A percentile compares a stretch with the other conserved stretches of the same genome.
phyloP scores from a whole-genome alignment of 1,139 yeast genomes.

The Suhomyces coccinellae region DNA sequence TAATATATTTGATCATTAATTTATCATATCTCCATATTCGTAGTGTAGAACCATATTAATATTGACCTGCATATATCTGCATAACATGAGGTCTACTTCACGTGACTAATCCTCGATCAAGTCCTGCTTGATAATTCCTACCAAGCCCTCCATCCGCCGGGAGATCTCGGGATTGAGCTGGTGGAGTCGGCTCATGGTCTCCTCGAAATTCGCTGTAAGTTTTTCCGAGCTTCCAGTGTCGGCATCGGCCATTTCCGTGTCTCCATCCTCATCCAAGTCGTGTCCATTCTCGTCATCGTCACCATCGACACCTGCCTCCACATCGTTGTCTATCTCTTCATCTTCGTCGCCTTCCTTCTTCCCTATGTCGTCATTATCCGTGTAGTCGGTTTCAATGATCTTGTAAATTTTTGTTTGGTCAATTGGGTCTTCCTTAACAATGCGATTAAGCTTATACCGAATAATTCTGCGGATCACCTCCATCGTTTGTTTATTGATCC shows the following conservation, averaged over 20 bases:
- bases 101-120: constrained; percentile 9
- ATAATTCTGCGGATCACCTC: constrained; percentile 66
- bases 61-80: too few relatives aligned
- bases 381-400: constrained; percentile 42
- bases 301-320: constrained; percentile 24
- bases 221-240: constrained; percentile 21
- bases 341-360: constrained; percentile 20
- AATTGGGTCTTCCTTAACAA: constrained; percentile 46
- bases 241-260: constrained; percentile 13
- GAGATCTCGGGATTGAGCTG: constrained; percentile 40
- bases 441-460: constrained; percentile 66
- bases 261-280: constrained; percentile 14
- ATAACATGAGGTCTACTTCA: too few relatives aligned
- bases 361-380: constrained; percentile 26
- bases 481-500: constrained; percentile 68
- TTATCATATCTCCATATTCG: too few relatives aligned
- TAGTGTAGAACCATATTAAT: too few relatives aligned
- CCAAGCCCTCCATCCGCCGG: constrained; percentile 36
- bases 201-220: constrained; percentile 13
- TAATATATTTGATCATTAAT: too few relatives aligned
- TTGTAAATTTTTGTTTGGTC: constrained; percentile 43
- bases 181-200: constrained; percentile 32
- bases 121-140: constrained; percentile 52
- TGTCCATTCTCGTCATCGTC: constrained; percentile 18
- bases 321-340: constrained; percentile 24